Evolutionary conservation across 345 rosid genomes (phyloP), one percentile per base, ranked within the genome.

Genomic region (Murraya koenigii): DNA sequence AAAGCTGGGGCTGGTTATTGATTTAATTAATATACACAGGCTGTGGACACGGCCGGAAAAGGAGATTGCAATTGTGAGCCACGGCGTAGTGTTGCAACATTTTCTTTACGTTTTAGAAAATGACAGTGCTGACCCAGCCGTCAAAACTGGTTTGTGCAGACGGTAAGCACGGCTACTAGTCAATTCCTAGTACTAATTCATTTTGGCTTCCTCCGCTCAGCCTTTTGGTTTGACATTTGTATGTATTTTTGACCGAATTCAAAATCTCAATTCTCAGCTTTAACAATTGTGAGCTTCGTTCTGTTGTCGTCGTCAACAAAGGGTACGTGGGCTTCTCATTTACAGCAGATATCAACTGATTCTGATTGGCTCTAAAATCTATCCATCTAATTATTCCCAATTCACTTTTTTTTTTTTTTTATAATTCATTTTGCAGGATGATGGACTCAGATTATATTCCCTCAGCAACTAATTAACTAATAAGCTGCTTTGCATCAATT

Each of bases 11-110:
- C 19, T 2, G 6, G 1, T 15, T 49, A 20, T 20, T 56, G 1
- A 14, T 33, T 32, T 10, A 8, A 3, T 10, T 28, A n/a, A n/a
- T n/a, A n/a, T 71, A 5, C 28, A 0, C 15, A 74, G 77, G 77
- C 8, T 75, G 47, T 75, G 77, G 70, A 75, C 70, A 1, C 58
- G 77, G 32, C 61, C 60, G 8, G 77, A 75, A 32, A 63, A 2
- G 25, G 77, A 75, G 33, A 75, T 63, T 0, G 77, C 14, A 4
- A 66, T 63, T 3, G 77, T 75, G 23, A 75, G 77, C 77, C 77
- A 75, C n/a, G 70, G 77, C 13, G 77, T 63, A 0, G 70, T 75
- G 47, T 47, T 75, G 77, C 61, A 75, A 17, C 76, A 74, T 3
- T 1, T 59, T 11, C 76, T 72, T 2, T 15, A 59, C 28, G 68